Conservation (phyloP, 2,329 filamentous ascomycete genomes). For the Monilinia fructigena region DNA sequence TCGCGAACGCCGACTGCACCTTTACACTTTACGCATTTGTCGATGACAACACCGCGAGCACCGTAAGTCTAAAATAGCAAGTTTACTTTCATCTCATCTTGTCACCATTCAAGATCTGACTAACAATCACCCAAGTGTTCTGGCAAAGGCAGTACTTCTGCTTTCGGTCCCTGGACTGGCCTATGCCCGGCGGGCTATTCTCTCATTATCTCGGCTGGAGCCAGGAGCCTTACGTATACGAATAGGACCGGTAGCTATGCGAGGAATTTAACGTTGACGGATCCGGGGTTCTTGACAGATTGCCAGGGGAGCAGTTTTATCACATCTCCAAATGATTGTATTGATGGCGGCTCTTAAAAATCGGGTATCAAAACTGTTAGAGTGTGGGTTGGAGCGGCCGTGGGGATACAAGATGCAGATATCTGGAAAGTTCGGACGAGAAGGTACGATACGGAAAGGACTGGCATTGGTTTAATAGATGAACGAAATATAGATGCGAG, state of each 20-base stretch:
- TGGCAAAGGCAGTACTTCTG: neutral
- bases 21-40: slow-evolving; percentile 6
- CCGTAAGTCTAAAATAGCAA: neutral
- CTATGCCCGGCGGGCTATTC: neutral
- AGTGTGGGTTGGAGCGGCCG: too few relatives aligned
- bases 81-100: neutral
- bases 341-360: neutral
- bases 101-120: neutral
- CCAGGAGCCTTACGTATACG: neutral
- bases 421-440: neutral
- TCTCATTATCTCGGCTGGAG: neutral
- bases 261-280: neutral
- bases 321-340: neutral
- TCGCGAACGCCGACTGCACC: slow-evolving; percentile 8
- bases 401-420: neutral
- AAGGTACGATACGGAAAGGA: neutral
- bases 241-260: neutral
- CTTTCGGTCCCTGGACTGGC: neutral
- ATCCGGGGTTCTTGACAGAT: neutral
- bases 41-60: neutral
- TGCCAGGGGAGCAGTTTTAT: neutral
- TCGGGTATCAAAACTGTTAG: neutral
- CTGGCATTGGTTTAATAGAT: neutral
- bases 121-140: neutral
- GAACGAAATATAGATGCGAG: neutral